A percentile compares a stretch with the other conserved stretches of the same genome.
Conservation (phyloP, 2,329 filamentous ascomycete species). For the Nectriaceae sp. region DNA sequence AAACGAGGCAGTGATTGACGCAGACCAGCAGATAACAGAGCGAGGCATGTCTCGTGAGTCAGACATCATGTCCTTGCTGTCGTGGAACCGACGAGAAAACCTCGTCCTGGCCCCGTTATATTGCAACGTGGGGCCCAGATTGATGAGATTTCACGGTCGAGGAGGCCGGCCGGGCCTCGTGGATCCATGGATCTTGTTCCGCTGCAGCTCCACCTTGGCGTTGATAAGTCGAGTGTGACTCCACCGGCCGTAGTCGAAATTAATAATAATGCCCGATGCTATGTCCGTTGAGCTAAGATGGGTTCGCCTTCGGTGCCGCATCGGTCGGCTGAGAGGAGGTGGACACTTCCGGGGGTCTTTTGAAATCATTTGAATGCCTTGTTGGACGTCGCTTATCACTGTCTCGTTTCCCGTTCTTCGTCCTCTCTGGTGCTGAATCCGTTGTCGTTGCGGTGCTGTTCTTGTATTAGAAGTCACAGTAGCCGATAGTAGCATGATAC, state of each 20-base stretch:
- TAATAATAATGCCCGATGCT: conserved; percentile 15
- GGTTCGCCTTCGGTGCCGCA: conserved; percentile 23
- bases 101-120: too few relatives aligned
- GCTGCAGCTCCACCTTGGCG: conserved; percentile 5
- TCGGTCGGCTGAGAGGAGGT: conserved; percentile 16
- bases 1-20: too few relatives aligned
- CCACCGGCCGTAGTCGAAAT: conserved; percentile 15
- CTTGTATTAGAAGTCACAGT: not conserved
- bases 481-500: not conserved
- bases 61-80: too few relatives aligned
- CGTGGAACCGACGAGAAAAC: too few relatives aligned
- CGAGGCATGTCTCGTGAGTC: too few relatives aligned
- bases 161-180: not conserved
- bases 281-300: conserved; percentile 9
- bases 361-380: too few relatives aligned
- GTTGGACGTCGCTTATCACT: too few relatives aligned
- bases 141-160: not conserved
- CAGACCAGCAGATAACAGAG: too few relatives aligned
- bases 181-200: conserved; percentile 1
- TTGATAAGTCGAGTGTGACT: conserved; percentile 11
- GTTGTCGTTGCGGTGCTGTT: not conserved
- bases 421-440: too few relatives aligned
- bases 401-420: too few relatives aligned
- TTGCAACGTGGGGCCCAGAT: not conserved
- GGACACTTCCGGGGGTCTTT: not conserved